Percentiles rank a stretch among this genome's conserved stretches.
Conservation (phyloP, 306 rosid genomes). For the Sicyos baderoa region DNA sequence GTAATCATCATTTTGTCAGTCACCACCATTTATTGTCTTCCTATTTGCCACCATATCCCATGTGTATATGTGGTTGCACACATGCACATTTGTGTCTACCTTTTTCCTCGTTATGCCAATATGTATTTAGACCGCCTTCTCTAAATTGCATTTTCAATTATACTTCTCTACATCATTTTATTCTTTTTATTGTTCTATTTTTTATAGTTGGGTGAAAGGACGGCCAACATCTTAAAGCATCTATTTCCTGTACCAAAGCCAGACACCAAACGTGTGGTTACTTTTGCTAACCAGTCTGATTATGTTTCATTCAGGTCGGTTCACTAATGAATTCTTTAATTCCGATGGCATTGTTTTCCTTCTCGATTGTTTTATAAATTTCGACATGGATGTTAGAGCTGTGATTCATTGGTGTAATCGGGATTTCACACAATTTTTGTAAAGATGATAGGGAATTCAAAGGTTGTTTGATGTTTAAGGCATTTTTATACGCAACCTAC, state of each 20-base stretch:
- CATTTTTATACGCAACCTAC: neutral
- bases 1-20: no score
- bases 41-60: neutral
- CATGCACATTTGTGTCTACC: neutral
- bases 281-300: constrained; percentile 74
- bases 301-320: constrained; percentile 75
- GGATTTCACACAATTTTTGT: neutral
- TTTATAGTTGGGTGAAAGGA: constrained; percentile 68
- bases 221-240: constrained; percentile 72
- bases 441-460: neutral
- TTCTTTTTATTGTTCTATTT: constrained; percentile 23
- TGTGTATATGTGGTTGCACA: neutral
- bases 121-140: neutral
- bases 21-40: neutral
- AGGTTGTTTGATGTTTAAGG: neutral
- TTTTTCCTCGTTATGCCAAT: neutral
- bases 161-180: neutral
- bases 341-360: neutral
- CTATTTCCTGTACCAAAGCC: constrained; percentile 91
- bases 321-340: neutral
- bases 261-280: constrained; percentile 73
- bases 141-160: constrained; percentile 18
- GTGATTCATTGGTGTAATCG: neutral
- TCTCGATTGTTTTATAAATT: neutral
- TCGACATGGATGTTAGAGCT: neutral